These are phyloP conservation scores for Cryphonectria nitschkei DNA, from an alignment of 2,329 filamentous ascomycete species.

Conservation along the genomic window DNA sequence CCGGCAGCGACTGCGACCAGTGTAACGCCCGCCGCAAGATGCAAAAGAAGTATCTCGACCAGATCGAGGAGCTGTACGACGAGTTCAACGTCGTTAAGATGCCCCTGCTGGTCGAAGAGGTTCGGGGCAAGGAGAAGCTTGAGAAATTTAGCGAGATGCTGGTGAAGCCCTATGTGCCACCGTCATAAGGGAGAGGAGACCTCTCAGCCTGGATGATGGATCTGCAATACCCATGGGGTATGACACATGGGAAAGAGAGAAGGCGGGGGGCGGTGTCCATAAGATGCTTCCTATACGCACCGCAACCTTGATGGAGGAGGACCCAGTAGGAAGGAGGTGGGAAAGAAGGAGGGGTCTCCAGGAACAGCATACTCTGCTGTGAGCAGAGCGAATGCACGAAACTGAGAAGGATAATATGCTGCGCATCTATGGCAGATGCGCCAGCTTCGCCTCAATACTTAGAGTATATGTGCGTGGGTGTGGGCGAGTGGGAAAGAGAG, in stretches of 20 bases:
- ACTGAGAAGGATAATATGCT: neutral
- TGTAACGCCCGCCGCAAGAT: constrained; percentile 94
- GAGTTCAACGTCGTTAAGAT: constrained; percentile 99
- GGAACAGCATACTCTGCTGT: neutral
- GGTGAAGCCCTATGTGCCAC: constrained; percentile 74
- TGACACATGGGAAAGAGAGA: too few species aligned
- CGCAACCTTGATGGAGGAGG: neutral
- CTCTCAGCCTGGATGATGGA: neutral
- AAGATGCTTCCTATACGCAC: neutral
- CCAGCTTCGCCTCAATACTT: neutral
- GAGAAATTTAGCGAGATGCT: constrained; percentile 90
- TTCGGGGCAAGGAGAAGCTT: constrained; percentile 90
- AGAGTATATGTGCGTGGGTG: neutral
- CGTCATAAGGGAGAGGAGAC: constrained; percentile 37
- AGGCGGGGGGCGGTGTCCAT: neutral
- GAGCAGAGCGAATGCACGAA: neutral
- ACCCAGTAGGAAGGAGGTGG: neutral
- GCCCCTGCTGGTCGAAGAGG: constrained; percentile 93
- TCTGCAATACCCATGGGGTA: neutral
- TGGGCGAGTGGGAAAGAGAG: neutral
- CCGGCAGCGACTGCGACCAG: constrained; percentile 86
- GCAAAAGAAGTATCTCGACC: constrained; percentile 99
- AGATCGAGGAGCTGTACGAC: constrained; percentile 97
- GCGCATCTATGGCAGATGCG: neutral
- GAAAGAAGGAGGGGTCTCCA: neutral